Conservation (phyloP, 768 basidiomycete genomes). For the Suillus lakei region DNA sequence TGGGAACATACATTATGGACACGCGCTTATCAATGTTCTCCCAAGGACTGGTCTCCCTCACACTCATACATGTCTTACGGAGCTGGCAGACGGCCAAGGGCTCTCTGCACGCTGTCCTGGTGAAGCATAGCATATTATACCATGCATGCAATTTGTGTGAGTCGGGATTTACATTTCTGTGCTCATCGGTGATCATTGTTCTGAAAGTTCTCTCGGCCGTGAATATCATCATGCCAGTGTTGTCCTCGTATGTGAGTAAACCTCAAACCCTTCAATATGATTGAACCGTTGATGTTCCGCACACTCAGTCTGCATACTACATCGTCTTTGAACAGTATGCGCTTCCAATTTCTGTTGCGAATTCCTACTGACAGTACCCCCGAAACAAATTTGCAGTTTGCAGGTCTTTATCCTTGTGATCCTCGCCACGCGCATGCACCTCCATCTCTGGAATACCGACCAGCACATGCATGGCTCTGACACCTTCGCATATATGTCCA, state of each 20-base stretch:
- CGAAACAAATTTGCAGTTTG: too few relatives aligned
- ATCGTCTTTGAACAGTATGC: neutral
- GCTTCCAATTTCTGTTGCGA: neutral
- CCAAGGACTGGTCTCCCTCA: neutral
- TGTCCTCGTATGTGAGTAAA: neutral
- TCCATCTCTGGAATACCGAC: too few relatives aligned
- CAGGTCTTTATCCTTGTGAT: too few relatives aligned
- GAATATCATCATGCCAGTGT: neutral
- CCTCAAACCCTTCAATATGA: neutral
- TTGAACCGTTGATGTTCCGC: neutral
- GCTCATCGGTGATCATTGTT: neutral
- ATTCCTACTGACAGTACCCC: neutral
- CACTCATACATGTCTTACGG: neutral
- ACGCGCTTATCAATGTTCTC: neutral
- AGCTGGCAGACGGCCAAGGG: neutral
- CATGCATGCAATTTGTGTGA: neutral
- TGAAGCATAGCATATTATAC: neutral
- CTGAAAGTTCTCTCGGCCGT: neutral
- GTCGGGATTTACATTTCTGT: neutral
- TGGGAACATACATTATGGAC: neutral
- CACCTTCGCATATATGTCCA: too few relatives aligned
- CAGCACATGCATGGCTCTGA: too few relatives aligned
- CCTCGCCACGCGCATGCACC: too few relatives aligned
- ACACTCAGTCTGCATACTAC: neutral
- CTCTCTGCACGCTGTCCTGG: neutral